Evolutionary conservation across 345 rosid species (phyloP), one percentile per base, ranked within the genome.

Genomic region (Salix exigua): DNA sequence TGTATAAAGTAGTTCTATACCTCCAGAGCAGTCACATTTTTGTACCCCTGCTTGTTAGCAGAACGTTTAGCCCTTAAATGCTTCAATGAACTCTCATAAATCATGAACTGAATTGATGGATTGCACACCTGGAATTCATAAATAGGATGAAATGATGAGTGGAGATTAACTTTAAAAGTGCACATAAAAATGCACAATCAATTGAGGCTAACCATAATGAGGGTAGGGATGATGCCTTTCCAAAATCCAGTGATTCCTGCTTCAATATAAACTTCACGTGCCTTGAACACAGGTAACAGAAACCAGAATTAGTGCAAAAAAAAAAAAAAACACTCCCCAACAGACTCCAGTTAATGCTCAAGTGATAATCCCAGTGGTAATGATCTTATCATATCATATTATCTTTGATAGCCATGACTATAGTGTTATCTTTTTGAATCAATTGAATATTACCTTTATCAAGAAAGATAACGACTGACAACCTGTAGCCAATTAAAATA

Each of bases 51-150:
- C 78, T 87, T 86, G 65, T 77, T 77, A 74, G 80, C 78, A 37
- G 83, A 82, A 23, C 82, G 86, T 70, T 82, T 90, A 78, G 79
- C 88, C 83, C 81, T 82, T 62, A 86, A 74, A 70, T 81, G 85
- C 86, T 90, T 90, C 60, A 87, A 75, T 5, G 83, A 85, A 68
- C 83, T 86, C 83, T 88, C 92, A 73, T 90, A 88, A 79, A 90
- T 90, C 94, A 90, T 86, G 74, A 88, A 90, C 77, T 90, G 92
- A 84, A 90, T 88, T 61, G 94, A 90, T 21, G 94, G 94, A 78
- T 90, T 90, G 83, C 92, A 90, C 28, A 90, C 94, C 94, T 87
- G 76, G 26, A 48, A 81, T 50, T n/a, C 68, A 70, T 66, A 81
- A 63, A 44, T 50, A 42, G 73, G 19, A 31, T 62, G 28, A 73